Evolutionary conservation across 306 rosid genomes (phyloP).

Genomic region (Carpinus fangiana): DNA sequence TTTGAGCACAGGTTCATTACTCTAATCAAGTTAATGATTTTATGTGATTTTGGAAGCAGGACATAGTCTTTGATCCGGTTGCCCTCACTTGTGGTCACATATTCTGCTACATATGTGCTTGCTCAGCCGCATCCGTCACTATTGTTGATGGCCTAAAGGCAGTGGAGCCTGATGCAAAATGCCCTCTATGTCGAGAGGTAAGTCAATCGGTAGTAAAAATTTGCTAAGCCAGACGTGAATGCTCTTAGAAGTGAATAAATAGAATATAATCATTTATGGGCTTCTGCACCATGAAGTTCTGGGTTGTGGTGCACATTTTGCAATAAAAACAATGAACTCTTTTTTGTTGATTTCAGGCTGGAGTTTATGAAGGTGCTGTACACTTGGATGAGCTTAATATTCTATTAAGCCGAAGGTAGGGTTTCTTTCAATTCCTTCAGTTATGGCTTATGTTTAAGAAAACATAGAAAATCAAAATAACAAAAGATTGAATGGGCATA

Average conservation of each 20-base stretch:
- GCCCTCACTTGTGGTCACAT: slow-evolving; percentile 91
- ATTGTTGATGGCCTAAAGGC: slow-evolving; percentile 69
- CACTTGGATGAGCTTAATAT: slow-evolving; percentile 73
- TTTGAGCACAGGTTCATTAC: slow-evolving; percentile 67
- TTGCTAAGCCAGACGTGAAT: too few relatives aligned
- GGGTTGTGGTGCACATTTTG: too few relatives aligned
- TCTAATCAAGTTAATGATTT: slow-evolving; percentile 65
- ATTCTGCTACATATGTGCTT: slow-evolving; percentile 86
- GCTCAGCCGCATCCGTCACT: slow-evolving; percentile 86
- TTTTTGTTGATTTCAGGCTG: slow-evolving; percentile 42
- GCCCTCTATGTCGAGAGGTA: slow-evolving; percentile 95
- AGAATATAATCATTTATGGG: not conserved
- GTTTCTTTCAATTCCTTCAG: not conserved
- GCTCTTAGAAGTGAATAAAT: not conserved
- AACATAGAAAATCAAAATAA: not conserved
- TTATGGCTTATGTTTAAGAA: not conserved
- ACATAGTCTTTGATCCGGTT: slow-evolving; percentile 91
- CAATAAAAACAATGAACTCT: slow-evolving; percentile 2
- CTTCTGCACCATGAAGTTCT: not conserved
- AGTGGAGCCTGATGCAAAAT: slow-evolving; percentile 55
- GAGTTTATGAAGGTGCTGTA: slow-evolving; percentile 63
- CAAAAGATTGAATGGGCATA: slow-evolving; percentile 6
- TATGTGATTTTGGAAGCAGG: slow-evolving; percentile 44
- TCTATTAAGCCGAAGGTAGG: slow-evolving; percentile 61
- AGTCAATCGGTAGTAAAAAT: not conserved